Evolutionary conservation across 1,284 basidiomycete species (phyloP).

Genomic region (Microbotryum silenes-acaulis): DNA sequence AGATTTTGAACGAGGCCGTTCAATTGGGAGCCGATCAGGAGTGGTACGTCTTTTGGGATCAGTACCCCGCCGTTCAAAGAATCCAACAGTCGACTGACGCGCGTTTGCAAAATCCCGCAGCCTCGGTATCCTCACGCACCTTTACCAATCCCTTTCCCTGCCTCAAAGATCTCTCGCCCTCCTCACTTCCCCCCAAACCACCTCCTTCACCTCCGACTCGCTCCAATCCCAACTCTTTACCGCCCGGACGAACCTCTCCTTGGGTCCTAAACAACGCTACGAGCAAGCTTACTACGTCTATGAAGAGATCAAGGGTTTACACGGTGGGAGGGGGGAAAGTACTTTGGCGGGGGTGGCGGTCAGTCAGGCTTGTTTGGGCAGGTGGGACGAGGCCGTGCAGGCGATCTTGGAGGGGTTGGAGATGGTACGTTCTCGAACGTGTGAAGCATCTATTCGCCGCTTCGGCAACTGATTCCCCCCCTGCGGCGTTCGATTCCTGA

Average conservation of each 20-base stretch:
- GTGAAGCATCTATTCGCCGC: background rate
- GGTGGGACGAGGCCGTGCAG: conserved; percentile 71
- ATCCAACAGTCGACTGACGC: too few relatives aligned
- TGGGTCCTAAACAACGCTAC: conserved; percentile 58
- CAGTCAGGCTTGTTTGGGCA: conserved; percentile 69
- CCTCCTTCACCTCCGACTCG: conserved; percentile 51
- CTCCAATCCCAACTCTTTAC: conserved; percentile 81
- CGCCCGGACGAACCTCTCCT: conserved; percentile 72
- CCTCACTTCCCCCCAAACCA: conserved; percentile 16
- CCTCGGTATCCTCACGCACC: conserved; percentile 26
- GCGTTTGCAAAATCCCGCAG: background rate
- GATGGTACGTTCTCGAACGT: conserved; percentile 48
- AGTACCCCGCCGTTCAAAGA: too few relatives aligned
- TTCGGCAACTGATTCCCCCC: background rate
- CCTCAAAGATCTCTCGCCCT: conserved; percentile 14
- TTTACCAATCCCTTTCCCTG: conserved; percentile 29
- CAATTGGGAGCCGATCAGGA: conserved; percentile 68
- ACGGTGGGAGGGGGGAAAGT: conserved; percentile 60
- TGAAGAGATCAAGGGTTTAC: conserved; percentile 82
- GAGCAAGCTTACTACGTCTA: conserved; percentile 69
- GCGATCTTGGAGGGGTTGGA: conserved; percentile 71
- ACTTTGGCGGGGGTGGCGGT: conserved; percentile 75
- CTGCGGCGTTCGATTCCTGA: background rate
- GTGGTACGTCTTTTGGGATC: conserved; percentile 50
- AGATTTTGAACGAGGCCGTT: conserved; percentile 61